Conservation (phyloP, 2,329 filamentous ascomycete genomes). For the Paraphaeosphaeria minitans region DNA sequence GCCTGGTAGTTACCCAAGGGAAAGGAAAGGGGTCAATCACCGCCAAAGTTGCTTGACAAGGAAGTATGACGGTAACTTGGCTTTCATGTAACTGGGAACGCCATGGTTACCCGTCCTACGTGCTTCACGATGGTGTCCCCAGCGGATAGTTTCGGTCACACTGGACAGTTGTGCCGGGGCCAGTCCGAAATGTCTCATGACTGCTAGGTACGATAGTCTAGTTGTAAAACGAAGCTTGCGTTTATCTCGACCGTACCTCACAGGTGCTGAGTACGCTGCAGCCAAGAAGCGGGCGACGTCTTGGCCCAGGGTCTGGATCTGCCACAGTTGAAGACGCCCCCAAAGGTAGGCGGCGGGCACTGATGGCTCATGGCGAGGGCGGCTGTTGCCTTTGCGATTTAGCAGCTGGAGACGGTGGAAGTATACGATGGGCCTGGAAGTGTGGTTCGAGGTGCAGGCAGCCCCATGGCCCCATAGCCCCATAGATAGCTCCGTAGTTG, state of each 20-base stretch:
- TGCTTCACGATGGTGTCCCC: slow-evolving; percentile 17
- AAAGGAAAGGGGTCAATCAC: neutral
- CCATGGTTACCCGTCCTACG: slow-evolving; percentile 10
- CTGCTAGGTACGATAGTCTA: no score
- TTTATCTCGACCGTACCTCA: slow-evolving; percentile 6
- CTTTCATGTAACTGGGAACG: neutral
- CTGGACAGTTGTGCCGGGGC: slow-evolving; percentile 3
- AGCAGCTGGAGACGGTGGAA: neutral
- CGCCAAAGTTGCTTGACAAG: neutral
- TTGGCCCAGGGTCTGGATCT: slow-evolving; percentile 42
- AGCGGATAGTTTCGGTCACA: slow-evolving; percentile 2
- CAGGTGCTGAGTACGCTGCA: slow-evolving; percentile 18
- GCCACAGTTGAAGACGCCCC: slow-evolving; percentile 35
- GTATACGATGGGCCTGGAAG: neutral
- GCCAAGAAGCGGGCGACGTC: slow-evolving; percentile 34
- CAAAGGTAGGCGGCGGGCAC: neutral
- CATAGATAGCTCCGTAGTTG: slow-evolving; percentile 1
- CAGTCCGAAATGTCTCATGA: slow-evolving; percentile 1
- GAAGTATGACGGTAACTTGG: neutral
- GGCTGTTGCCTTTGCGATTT: neutral
- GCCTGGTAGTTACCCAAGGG: neutral
- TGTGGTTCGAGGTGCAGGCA: neutral
- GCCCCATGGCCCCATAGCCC: slow-evolving; percentile 3
- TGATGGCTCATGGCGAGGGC: neutral
- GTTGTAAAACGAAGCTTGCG: neutral